phyloP scores from a whole-genome alignment of 2,329 filamentous ascomycete genomes.

The Capronia americana region DNA sequence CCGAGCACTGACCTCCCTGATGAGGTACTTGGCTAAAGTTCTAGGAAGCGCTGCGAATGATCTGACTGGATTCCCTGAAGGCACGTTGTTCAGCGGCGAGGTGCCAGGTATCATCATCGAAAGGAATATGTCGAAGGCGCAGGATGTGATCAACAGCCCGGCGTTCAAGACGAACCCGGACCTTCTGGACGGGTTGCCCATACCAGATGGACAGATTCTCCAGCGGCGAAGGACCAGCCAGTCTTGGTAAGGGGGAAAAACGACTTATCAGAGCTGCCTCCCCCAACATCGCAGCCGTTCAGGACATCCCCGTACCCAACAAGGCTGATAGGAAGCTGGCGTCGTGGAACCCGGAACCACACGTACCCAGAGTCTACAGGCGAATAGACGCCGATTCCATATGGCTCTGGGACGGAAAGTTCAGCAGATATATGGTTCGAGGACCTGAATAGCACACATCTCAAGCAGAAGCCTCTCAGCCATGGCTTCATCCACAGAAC shows the following conservation, averaged over 20 bases:
- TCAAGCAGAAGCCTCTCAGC: background rate
- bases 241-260: constrained; percentile 23
- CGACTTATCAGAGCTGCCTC: background rate
- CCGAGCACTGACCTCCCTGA: constrained; percentile 40
- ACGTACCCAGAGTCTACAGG: background rate
- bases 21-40: constrained; percentile 44
- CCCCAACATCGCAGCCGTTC: background rate
- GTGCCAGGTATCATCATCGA: constrained; percentile 42
- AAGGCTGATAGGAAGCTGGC: background rate
- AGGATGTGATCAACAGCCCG: constrained; percentile 40
- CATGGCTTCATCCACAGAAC: background rate
- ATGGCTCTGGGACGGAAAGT: background rate
- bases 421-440: background rate
- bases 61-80: constrained; percentile 19
- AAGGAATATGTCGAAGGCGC: constrained; percentile 42
- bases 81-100: constrained; percentile 24
- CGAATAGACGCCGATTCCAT: background rate
- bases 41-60: constrained; percentile 29
- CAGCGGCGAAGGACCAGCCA: constrained; percentile 38
- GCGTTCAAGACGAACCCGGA: constrained; percentile 41
- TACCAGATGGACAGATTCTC: constrained; percentile 39
- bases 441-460: background rate
- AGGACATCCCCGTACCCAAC: background rate
- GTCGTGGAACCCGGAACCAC: background rate
- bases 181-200: constrained; percentile 40